Evolutionary conservation across 208 protist genomes (phyloP), one percentile per base, ranked within the genome.

Genomic region (Borovskyia barvae): DNA sequence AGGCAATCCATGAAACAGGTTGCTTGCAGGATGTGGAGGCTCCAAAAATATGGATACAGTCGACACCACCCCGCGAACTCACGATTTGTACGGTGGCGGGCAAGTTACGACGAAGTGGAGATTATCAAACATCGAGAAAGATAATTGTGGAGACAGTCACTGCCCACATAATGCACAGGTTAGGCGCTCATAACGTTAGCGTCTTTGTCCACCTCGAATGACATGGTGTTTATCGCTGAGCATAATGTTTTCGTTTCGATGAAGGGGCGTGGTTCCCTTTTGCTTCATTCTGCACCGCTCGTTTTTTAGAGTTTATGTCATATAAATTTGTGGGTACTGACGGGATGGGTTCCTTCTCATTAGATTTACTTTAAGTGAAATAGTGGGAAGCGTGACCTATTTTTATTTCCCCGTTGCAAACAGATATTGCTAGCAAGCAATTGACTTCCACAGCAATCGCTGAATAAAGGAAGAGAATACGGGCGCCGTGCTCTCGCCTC

Each of bases 41-140:
- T 33, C 51, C 77, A 19, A 77, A 58, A 51, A 28, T 82, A 0
- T 87, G 80, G 83, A 72, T 77, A 28, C 76, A 91, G 40, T 84
- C 78, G 17, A 88, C 82, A 24, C 57, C 78, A 24, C 81, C 84
- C 1, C 76, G 75, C 5, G 76, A 87, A 35, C 72, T 80, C 17
- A 56, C 65, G 28, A 68, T 87, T 52, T 86, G 79, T 43, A 57
- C 71, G 14, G 39, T 89, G 9, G 59, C 57, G 2, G 59, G 48
- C 5, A 77, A 71, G 70, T 48, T 73, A 33, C 48, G 65, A 2
- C 47, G 50, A n/a, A 52, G 15, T 25, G 5, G 11, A 11, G 46
- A 72, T 7, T 77, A 70, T 36, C 40, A 35, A 39, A 50, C 29
- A n/a, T 24, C 53, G 1, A 20, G 63, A 35, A 62, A 55, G 33